Conservation (phyloP, 371 early-diverging fungal species). For the Sporodiniella umbellata region DNA sequence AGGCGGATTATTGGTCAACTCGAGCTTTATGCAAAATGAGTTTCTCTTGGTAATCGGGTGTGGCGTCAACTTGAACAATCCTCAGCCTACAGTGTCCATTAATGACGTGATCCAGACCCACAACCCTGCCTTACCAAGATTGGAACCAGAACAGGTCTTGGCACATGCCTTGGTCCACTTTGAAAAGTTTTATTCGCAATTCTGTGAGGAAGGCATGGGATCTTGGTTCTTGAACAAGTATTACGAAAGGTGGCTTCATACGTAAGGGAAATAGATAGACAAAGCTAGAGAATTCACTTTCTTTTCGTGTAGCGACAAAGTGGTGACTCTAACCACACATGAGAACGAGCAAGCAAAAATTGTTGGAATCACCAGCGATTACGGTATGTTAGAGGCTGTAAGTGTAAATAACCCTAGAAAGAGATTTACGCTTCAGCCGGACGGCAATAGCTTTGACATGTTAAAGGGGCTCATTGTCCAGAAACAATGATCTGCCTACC, state of each 20-base stretch:
- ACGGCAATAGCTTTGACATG: slow-evolving; percentile 98
- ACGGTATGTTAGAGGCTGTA: slow-evolving; percentile 71
- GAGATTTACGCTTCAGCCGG: slow-evolving; percentile 80
- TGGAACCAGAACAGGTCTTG: slow-evolving; percentile 68
- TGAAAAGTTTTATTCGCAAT: slow-evolving; percentile 65
- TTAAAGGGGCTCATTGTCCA: slow-evolving; percentile 81
- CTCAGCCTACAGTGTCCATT: slow-evolving; percentile 78
- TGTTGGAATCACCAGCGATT: slow-evolving; percentile 67
- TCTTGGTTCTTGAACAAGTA: slow-evolving; percentile 66
- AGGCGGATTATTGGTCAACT: slow-evolving; percentile 85
- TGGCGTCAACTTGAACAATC: slow-evolving; percentile 81
- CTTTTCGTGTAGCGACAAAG: slow-evolving; percentile 58
- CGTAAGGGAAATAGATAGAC: too few species aligned
- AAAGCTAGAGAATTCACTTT: too few species aligned
- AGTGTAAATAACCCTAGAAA: slow-evolving; percentile 50
- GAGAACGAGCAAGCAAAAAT: slow-evolving; percentile 60
- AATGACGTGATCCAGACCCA: slow-evolving; percentile 73
- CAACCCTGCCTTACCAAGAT: slow-evolving; percentile 14
- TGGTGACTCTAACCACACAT: slow-evolving; percentile 62
- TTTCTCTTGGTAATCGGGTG: slow-evolving; percentile 76
- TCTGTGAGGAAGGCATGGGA: slow-evolving; percentile 67
- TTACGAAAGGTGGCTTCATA: slow-evolving; percentile 83
- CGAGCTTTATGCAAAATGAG: slow-evolving; percentile 58
- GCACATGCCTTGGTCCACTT: slow-evolving; percentile 72
- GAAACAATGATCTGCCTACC: too few species aligned